Conservation (phyloP, 257 asterid genomes). For the Solanum tarapatanum region DNA sequence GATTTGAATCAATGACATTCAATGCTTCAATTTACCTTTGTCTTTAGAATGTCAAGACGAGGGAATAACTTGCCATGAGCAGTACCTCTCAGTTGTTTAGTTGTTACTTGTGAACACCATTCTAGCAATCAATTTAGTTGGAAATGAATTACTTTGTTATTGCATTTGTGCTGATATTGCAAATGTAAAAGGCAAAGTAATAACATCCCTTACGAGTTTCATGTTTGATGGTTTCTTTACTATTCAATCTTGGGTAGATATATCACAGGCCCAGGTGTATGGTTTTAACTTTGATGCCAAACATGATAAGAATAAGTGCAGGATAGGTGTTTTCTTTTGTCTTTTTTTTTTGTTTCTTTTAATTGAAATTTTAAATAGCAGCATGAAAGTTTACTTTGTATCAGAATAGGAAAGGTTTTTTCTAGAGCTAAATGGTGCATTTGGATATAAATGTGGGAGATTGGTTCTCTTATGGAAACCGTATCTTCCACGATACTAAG, state of each 20-base stretch:
- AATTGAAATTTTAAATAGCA: background rate
- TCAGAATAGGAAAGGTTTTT: background rate
- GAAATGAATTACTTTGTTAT: background rate
- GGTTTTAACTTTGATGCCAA: background rate
- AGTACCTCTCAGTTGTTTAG: background rate
- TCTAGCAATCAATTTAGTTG: background rate
- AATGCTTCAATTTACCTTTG: background rate
- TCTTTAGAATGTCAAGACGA: background rate
- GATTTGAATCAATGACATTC: background rate
- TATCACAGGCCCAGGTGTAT: background rate
- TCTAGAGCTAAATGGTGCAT: background rate
- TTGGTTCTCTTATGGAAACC: background rate
- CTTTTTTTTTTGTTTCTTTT: background rate
- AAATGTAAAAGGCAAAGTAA: background rate
- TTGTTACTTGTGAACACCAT: background rate
- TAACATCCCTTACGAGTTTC: background rate
- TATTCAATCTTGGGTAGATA: background rate
- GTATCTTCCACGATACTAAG: background rate
- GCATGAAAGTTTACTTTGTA: background rate
- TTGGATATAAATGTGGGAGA: background rate
- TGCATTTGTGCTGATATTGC: background rate
- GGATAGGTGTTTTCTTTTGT: background rate
- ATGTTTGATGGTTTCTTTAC: background rate
- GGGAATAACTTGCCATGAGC: background rate
- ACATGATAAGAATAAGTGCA: background rate